Percentiles rank a stretch among this genome's conserved stretches.
Conservation (phyloP, 1,139 yeast genomes). For the Casaregolazyma lundiana region DNA sequence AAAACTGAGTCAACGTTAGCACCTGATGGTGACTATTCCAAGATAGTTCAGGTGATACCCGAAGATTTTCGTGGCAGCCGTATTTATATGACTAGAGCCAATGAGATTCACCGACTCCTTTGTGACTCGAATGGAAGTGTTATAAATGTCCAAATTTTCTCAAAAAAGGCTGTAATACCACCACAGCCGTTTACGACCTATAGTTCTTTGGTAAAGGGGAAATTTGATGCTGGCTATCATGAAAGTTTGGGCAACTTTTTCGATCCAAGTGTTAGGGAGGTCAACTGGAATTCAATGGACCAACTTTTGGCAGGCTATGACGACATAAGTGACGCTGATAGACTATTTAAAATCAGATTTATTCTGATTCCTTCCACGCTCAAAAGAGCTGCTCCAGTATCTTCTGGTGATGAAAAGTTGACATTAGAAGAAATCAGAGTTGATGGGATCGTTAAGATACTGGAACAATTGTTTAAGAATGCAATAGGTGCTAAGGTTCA, state of each 20-base stretch:
- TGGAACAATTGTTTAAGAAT: conserved; percentile 61
- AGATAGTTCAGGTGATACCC: conserved; percentile 38
- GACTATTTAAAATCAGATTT: conserved; percentile 68
- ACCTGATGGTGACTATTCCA: conserved; percentile 50
- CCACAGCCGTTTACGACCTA: conserved; percentile 44
- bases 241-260: conserved; percentile 55
- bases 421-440: conserved; percentile 79
- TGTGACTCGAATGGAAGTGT: conserved; percentile 60
- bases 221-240: conserved; percentile 68
- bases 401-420: conserved; percentile 47
- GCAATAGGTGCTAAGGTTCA: conserved; percentile 44
- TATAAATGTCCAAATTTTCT: conserved; percentile 73
- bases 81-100: conserved; percentile 69
- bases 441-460: conserved; percentile 77
- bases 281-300: conserved; percentile 91
- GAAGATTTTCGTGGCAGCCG: conserved; percentile 51
- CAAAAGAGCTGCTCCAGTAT: conserved; percentile 31
- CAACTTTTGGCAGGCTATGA: conserved; percentile 87
- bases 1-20: conserved; percentile 59
- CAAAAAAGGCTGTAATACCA: conserved; percentile 24
- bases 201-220: conserved; percentile 51
- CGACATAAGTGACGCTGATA: conserved; percentile 56
- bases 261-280: conserved; percentile 47
- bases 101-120: conserved; percentile 78
- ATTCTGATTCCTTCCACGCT: conserved; percentile 71